Conservation (phyloP, 495 filamentous ascomycete genomes). For the Daldinia bambusicola region DNA sequence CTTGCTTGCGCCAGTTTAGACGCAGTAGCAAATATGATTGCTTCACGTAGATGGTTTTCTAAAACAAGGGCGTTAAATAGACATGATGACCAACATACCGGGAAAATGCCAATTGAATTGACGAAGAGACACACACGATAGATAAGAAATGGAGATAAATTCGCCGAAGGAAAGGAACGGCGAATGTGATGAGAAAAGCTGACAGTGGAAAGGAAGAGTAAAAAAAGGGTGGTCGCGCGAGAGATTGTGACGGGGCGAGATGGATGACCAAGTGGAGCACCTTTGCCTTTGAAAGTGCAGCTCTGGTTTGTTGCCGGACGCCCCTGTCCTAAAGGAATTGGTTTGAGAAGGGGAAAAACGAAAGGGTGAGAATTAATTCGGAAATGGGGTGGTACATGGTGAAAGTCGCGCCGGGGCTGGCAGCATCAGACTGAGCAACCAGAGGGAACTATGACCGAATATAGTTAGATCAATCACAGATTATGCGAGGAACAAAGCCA, state of each 20-base stretch:
- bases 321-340: conserved; percentile 24
- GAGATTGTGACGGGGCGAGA: conserved; percentile 47
- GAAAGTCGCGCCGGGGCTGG: conserved; percentile 38
- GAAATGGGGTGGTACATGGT: conserved; percentile 25
- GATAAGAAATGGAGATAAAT: conserved; percentile 43
- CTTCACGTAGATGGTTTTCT: not conserved
- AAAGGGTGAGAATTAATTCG: conserved; percentile 48
- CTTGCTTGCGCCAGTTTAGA: conserved; percentile 27
- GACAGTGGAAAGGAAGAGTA: conserved; percentile 45
- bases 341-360: conserved; percentile 41
- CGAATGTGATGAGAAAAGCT: conserved; percentile 44
- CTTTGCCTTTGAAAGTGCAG: conserved; percentile 36
- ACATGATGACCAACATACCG: conserved; percentile 41
- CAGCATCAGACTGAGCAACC: conserved; percentile 2
- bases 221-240: conserved; percentile 47
- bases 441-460: conserved; percentile 29
- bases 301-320: conserved; percentile 40
- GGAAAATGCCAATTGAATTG: conserved; percentile 38
- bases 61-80: conserved; percentile 11
- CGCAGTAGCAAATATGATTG: not conserved
- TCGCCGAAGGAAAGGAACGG: conserved; percentile 43
- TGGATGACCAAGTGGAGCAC: conserved; percentile 41
- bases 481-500: conserved; percentile 40
- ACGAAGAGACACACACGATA: conserved; percentile 31
- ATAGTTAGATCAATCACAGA: conserved; percentile 35